These are phyloP conservation scores for Colletotrichum higginsianum DNA, from an alignment of 2,329 filamentous ascomycete genomes.

Conservation along the genomic window DNA sequence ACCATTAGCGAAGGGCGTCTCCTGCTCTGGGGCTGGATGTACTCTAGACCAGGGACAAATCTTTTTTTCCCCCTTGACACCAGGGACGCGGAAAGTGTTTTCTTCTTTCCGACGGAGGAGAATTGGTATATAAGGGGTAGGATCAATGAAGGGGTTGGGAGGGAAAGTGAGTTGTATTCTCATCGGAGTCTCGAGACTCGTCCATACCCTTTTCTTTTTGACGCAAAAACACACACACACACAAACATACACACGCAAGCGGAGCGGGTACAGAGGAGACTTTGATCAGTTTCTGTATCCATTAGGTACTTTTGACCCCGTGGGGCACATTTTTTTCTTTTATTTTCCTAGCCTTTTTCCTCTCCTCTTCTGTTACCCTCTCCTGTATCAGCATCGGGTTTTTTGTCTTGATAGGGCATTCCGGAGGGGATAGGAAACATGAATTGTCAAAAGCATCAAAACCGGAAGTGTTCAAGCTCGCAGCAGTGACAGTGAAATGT, in stretches of 20 bases:
- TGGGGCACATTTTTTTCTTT: constrained; percentile 41
- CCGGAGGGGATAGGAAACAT: constrained; percentile 53
- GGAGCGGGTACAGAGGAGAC: constrained; percentile 36
- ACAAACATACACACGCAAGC: constrained; percentile 33
- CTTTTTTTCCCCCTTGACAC: constrained; percentile 17
- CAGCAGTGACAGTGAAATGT: not conserved
- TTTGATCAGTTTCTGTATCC: constrained; percentile 36
- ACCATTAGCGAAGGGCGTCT: constrained; percentile 42
- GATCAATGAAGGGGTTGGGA: constrained; percentile 4
- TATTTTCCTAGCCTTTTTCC: constrained; percentile 43
- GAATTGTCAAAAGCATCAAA: constrained; percentile 48
- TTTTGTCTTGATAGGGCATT: constrained; percentile 44
- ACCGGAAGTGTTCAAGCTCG: not conserved
- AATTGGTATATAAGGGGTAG: constrained; percentile 35
- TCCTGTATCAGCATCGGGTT: constrained; percentile 48
- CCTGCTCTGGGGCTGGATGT: constrained; percentile 41
- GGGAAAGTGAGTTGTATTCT: constrained; percentile 28
- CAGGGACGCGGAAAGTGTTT: constrained; percentile 28
- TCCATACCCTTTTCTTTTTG: constrained; percentile 38
- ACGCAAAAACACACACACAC: constrained; percentile 30
- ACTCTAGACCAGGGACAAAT: constrained; percentile 38
- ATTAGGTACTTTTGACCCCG: constrained; percentile 42
- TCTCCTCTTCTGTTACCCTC: constrained; percentile 39
- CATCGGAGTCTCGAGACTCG: constrained; percentile 35
- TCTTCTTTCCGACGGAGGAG: constrained; percentile 26